Base-by-base conservation (phyloP, 208 protist species). In the Leishmania martiniquensis region DNA sequence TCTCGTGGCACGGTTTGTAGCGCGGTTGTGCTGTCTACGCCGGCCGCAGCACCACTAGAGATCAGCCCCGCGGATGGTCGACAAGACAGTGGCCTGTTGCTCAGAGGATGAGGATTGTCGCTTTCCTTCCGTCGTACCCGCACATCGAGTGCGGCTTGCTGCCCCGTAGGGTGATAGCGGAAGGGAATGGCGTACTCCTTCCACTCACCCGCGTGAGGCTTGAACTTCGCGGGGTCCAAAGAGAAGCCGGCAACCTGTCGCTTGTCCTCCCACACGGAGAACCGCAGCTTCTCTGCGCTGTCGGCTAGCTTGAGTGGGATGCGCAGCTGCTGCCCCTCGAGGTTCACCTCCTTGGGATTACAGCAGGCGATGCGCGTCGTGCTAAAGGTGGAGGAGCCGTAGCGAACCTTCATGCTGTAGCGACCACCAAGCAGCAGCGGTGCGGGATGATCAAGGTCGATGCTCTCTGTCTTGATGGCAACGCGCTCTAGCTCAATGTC, bases 161-260 rank as follows among this genome's bases (percentile, higher is more conserved):
- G 92, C 29, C 89, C 77, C 7, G 92, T 95, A 12, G 94, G 92
- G 73, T 92, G 87, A 77, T 97, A 96, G 55, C 88, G 87, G 65
- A 97, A 97, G 1, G 94, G 94, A 49, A 97, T 94, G 12, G 90
- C 79, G 81, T 96, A 97, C 69, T 92, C 92, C 80, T 93, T 95
- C 82, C 77, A 78, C 74, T 78, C 73, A 0, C 75, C 87, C 47
- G 55, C 45, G 13, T 77, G 54, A 12, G 86, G 74, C 29, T 76
- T 76, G 72, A 97, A 94, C 83, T 97, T 97, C 4, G 68, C 76
- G 15, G 87, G 86, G 60, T 92, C 81, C 54, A 97, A 79, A 17
- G 91, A 93, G 77, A 97, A 97, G 45, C 92, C 89, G 0, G 89
- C 92, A 47, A 97, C 92, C 77, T 96, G 94, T 54, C 80, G 80